Percentiles rank a stretch among this genome's conserved stretches.
Evolutionary conservation across 139 green algal species (phyloP).

Genomic region (Chlorella sorokiniana): DNA sequence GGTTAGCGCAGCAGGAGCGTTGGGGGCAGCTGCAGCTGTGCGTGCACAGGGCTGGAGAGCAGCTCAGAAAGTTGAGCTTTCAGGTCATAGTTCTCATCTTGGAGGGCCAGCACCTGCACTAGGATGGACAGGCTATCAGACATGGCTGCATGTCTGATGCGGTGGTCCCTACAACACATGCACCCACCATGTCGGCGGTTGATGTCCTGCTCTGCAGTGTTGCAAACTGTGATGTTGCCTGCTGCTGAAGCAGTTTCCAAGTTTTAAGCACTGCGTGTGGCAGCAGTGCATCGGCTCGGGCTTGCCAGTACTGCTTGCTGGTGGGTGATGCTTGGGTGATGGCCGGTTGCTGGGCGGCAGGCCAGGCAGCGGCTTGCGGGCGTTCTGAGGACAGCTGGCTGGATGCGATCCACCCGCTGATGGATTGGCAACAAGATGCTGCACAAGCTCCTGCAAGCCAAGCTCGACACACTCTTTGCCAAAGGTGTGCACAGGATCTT

Average conservation of each 20-base stretch:
- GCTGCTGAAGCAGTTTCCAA: slow-evolving; percentile 19
- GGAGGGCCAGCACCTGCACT: slow-evolving; percentile 26
- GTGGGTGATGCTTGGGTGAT: neutral
- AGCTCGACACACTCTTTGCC: neutral
- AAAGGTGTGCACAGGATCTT: neutral
- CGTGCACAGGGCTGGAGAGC: slow-evolving; percentile 18
- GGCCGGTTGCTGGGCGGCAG: too few species aligned
- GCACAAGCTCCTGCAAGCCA: neutral
- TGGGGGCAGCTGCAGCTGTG: slow-evolving; percentile 28
- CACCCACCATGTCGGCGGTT: slow-evolving; percentile 15
- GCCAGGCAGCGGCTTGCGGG: too few species aligned
- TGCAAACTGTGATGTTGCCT: neutral
- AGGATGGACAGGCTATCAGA: neutral
- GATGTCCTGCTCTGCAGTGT: slow-evolving; percentile 7
- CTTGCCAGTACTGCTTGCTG: slow-evolving; percentile 29
- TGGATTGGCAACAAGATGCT: neutral
- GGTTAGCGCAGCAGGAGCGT: slow-evolving; percentile 7
- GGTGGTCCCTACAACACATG: neutral
- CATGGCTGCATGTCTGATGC: neutral
- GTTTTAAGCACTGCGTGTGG: neutral
- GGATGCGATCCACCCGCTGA: neutral
- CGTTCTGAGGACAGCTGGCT: neutral
- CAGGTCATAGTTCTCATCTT: slow-evolving; percentile 17
- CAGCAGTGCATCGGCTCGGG: neutral
- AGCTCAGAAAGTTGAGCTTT: slow-evolving; percentile 4